Evolutionary conservation across 306 rosid species (phyloP), one percentile per base, ranked within the genome.

Genomic region (Acmispon strigosus): DNA sequence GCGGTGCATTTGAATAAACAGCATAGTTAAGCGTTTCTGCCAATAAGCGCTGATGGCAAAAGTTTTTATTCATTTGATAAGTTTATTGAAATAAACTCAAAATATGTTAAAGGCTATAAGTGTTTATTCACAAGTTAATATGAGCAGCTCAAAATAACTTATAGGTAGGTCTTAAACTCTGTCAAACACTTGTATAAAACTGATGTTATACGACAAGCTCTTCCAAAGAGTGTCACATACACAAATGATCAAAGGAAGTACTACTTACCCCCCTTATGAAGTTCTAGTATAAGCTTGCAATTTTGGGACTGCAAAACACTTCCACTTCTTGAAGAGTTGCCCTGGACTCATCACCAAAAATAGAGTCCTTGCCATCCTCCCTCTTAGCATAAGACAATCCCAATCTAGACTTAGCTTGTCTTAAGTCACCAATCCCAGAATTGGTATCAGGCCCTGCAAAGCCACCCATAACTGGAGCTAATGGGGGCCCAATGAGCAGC

Each of bases 311-410:
- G 54, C 97, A 94, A 58, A 89, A 94, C 18, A 89, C 97, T 79
- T 89, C 74, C 5, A 91, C 92, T 83, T 94, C 95, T 78, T 76
- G 82, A 75, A 94, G 66, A 10, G 76, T 76, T 13, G 92, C 95
- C 76, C 80, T 86, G 12, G 85, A 74, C 65, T 86, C 96, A 44
- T 87, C 92, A 1, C 97, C 99, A 84, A 91, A 89, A 45, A 87
- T 66, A 62, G 99, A 89, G 12, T 86, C 88, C 71, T 94, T 94
- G 0, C 95, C 91, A 79, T 87, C 99, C 66, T 82, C 62, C 69
- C 99, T 94, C 84, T 89, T 91, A 1, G 96, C 97, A 82, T 84
- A 87, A n/a, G 95, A 89, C 84, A 91, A 64, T 62, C 96, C 97
- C 70, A 91, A 76, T 80, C 96, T 83, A 49, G 95, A 90, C 73